phyloP scores from a whole-genome alignment of 2,329 filamentous ascomycete genomes.

The Scedosporium dehoogii region DNA sequence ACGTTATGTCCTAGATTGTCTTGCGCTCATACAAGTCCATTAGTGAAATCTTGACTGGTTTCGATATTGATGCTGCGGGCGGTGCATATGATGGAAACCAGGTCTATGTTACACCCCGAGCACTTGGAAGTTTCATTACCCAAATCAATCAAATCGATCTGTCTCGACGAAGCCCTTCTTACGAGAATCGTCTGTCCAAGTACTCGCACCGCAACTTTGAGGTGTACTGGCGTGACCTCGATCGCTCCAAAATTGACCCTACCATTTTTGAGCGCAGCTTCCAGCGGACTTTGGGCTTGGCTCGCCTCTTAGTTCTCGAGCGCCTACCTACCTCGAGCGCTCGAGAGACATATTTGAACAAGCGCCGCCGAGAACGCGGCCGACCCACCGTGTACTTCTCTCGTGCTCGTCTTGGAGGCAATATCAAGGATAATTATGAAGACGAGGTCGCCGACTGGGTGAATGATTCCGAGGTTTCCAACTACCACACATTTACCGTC shows the following conservation, averaged over 20 bases:
- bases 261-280: slow-evolving; percentile 83
- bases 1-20: slow-evolving; percentile 50
- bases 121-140: slow-evolving; percentile 68
- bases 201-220: slow-evolving; percentile 81
- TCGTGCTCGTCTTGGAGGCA: slow-evolving; percentile 41
- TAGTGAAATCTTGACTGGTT: slow-evolving; percentile 76
- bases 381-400: slow-evolving; percentile 44
- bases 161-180: slow-evolving; percentile 70
- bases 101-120: slow-evolving; percentile 69
- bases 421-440: slow-evolving; percentile 67
- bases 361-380: slow-evolving; percentile 62
- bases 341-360: slow-evolving; percentile 59
- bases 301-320: slow-evolving; percentile 70
- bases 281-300: slow-evolving; percentile 63
- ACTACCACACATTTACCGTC: slow-evolving; percentile 69
- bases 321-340: slow-evolving; percentile 60
- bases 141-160: slow-evolving; percentile 76
- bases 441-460: slow-evolving; percentile 82
- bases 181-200: slow-evolving; percentile 79
- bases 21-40: slow-evolving; percentile 76
- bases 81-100: slow-evolving; percentile 72
- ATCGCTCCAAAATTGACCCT: slow-evolving; percentile 68
- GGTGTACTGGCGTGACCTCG: slow-evolving; percentile 66
- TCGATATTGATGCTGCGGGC: slow-evolving; percentile 79
- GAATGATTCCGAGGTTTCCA: slow-evolving; percentile 63